Evolutionary conservation across 2,329 filamentous ascomycete species (phyloP), one percentile per base, ranked within the genome.

Genomic region (Emydomyces testavorans): DNA sequence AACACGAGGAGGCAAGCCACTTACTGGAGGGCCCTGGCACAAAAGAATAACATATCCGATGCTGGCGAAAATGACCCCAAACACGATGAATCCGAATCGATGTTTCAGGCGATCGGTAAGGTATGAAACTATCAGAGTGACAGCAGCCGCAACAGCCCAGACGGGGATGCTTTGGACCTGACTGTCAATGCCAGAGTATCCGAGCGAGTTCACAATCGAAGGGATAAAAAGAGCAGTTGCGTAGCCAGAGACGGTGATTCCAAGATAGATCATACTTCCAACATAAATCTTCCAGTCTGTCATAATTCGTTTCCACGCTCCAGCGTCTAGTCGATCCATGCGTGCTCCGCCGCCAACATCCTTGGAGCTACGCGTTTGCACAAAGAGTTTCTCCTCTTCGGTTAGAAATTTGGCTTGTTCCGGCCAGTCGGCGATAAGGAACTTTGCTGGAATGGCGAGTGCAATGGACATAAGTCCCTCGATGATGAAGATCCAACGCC

Each of bases 11-110:
- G 70, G 68, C 0, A 62, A 60, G 16, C 45, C 45, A 7, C n/a
- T 36, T 4, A 1, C 28, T 4, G 20, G 45, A 40, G 45, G 45
- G 5, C 45, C 45, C 51, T 74, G 74, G 23, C 73, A 64, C 1
- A 82, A 68, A 0, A 83, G 67, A 28, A 83, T 73, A 39, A 76
- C 72, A 52, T 82, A 83, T 3, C 80, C 80, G 21, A 82, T 72
- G 2, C 72, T 72, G 0, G 72, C 78, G n/a, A 82, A 65, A 0
- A 68, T 55, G 0, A 78, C 67, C 0, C 75, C 77, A 0, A 68
- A 73, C 10, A 78, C 74, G 57, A 85, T 78, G 60, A 83, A 85
- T 0, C 79, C 68, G 0, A 79, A 79, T 8, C 82, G 74, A 10
- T 71, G 70, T 0, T 71, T 69, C 0, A 72, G 66, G 11, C 69